These are phyloP conservation scores for Hordeum pubiflorum DNA, from an alignment of 202 grass and related monocot genomes.

Conservation along the genomic window DNA sequence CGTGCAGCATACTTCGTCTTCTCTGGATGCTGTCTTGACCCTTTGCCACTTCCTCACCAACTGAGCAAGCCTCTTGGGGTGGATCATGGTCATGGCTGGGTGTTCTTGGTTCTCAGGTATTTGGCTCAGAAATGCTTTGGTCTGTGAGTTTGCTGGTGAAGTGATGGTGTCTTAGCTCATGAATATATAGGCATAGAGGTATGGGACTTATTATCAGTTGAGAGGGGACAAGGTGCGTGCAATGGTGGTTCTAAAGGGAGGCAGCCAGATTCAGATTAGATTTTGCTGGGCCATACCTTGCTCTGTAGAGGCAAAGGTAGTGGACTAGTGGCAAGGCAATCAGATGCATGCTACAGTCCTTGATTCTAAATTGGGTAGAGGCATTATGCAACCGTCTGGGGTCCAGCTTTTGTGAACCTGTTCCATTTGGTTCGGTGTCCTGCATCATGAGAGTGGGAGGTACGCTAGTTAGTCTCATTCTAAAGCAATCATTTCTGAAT, in stretches of 20 bases:
- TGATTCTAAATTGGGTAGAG: neutral
- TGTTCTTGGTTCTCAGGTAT: neutral
- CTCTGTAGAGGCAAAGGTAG: neutral
- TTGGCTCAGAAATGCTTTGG: neutral
- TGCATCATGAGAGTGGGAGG: neutral
- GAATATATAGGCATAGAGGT: slow-evolving; percentile 29
- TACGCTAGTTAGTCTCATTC: neutral
- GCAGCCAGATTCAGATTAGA: neutral
- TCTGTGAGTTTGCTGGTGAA: neutral
- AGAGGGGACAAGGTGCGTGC: slow-evolving; percentile 23
- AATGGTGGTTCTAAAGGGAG: neutral
- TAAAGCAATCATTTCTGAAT: neutral
- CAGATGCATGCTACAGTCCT: neutral
- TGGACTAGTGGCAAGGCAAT: neutral
- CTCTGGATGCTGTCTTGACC: neutral
- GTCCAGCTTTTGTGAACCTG: slow-evolving; percentile 6
- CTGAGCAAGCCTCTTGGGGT: slow-evolving; percentile 34
- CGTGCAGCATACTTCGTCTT: neutral
- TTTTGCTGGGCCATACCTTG: neutral
- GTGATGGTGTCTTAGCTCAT: slow-evolving; percentile 1
- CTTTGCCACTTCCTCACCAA: slow-evolving; percentile 45
- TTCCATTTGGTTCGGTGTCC: neutral
- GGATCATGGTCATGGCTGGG: slow-evolving; percentile 40
- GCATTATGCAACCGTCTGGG: neutral
- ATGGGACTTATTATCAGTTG: neutral